Evolutionary conservation across 1,139 yeast species (phyloP).

Genomic region (Yamadazyma triangularis): DNA sequence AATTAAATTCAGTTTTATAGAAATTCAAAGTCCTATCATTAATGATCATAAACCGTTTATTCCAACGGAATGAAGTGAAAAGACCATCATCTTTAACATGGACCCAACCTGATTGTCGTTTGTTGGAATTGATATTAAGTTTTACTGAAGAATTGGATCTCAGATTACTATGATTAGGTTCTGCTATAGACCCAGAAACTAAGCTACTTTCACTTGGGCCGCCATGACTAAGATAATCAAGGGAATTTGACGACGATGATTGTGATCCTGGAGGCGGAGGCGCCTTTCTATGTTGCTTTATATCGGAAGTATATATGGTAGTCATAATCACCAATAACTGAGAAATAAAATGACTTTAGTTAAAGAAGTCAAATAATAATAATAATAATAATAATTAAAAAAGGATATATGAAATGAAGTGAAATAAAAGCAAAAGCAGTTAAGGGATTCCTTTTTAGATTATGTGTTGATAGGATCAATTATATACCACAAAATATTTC

Average conservation of each 20-base stretch:
- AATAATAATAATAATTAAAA: too few species aligned
- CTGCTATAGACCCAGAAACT: slow-evolving; percentile 1
- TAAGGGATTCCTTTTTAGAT: too few species aligned
- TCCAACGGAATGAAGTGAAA: slow-evolving; percentile 82
- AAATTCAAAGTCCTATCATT: slow-evolving; percentile 73
- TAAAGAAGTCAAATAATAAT: too few species aligned
- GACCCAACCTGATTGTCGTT: slow-evolving; percentile 70
- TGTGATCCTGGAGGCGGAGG: slow-evolving; percentile 37
- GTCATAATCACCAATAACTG: too few species aligned
- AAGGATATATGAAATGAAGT: too few species aligned
- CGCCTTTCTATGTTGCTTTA: slow-evolving; percentile 42
- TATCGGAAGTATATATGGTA: slow-evolving; percentile 44
- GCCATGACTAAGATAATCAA: too few species aligned
- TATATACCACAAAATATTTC: too few species aligned
- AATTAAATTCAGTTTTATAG: slow-evolving; percentile 64
- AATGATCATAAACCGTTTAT: slow-evolving; percentile 75
- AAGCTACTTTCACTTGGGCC: not conserved
- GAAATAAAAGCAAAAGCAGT: too few species aligned
- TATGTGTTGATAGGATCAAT: too few species aligned
- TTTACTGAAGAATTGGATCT: slow-evolving; percentile 11
- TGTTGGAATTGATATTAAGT: slow-evolving; percentile 20
- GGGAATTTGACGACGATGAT: slow-evolving; percentile 11
- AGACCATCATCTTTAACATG: slow-evolving; percentile 89
- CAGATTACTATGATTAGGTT: slow-evolving; percentile 1
- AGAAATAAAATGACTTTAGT: too few species aligned